phyloP scores from a whole-genome alignment of 495 filamentous ascomycete genomes.

The Pseudevernia furfuracea region DNA sequence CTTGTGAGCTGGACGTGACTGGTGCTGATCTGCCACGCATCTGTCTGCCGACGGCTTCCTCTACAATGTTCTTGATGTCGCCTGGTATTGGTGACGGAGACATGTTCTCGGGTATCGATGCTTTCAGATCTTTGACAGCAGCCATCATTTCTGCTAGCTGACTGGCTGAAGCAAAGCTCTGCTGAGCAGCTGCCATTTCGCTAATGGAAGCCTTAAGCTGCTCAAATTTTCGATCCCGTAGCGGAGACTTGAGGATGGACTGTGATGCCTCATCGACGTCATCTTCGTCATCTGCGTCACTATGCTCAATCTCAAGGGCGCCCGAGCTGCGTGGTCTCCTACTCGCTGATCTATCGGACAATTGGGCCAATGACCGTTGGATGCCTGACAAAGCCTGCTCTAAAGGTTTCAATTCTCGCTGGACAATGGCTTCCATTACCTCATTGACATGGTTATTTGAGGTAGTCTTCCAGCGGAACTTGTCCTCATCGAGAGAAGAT shows the following conservation, averaged over 20 bases:
- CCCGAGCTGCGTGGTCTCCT: conserved; percentile 45
- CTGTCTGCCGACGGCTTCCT: conserved; percentile 41
- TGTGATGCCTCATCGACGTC: conserved; percentile 48
- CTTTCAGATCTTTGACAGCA: conserved; percentile 52
- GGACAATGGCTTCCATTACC: conserved; percentile 70
- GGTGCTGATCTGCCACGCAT: conserved; percentile 26
- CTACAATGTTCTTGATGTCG: conserved; percentile 41
- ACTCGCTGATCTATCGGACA: conserved; percentile 37
- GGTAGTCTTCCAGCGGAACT: conserved; percentile 69
- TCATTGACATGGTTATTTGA: conserved; percentile 84
- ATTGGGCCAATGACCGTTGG: conserved; percentile 53
- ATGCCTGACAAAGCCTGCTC: conserved; percentile 70
- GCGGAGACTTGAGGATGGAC: conserved; percentile 38
- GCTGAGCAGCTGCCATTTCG: conserved; percentile 66
- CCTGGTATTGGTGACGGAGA: conserved; percentile 15
- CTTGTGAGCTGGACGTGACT: conserved; percentile 26
- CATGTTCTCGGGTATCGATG: conserved; percentile 27
- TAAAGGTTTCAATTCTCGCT: conserved; percentile 66
- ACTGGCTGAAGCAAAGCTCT: conserved; percentile 32
- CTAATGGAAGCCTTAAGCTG: conserved; percentile 73
- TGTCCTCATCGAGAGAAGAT: conserved; percentile 72
- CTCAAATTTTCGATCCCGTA: conserved; percentile 68
- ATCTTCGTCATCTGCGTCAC: conserved; percentile 93
- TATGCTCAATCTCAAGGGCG: conserved; percentile 60
- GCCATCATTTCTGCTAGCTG: conserved; percentile 49